A percentile compares a stretch with the other conserved stretches of the same genome.
These are phyloP conservation scores for Spergularia azorica DNA, from an alignment of 179 eudicot genomes.

Conservation along the genomic window DNA sequence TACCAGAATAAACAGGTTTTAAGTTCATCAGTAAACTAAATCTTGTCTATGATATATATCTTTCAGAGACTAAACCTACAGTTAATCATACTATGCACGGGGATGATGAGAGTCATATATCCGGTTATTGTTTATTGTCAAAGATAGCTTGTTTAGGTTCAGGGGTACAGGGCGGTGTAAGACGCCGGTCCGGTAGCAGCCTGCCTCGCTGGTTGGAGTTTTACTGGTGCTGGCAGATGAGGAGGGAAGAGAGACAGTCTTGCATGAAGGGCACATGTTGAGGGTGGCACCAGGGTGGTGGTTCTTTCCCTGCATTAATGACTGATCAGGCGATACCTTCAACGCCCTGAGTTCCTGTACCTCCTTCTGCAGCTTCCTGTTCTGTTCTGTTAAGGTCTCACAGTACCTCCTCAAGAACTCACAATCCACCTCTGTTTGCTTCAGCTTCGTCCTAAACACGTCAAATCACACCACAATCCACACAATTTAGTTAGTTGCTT, in stretches of 20 bases:
- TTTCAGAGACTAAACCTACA: too few species aligned
- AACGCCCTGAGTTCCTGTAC: constrained; percentile 51
- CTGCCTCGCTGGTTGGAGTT: constrained; percentile 1
- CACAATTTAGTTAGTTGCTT: not conserved
- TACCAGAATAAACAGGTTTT: too few species aligned
- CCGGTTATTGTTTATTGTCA: constrained; percentile 19
- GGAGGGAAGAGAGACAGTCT: constrained; percentile 39
- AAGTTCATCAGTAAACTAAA: not conserved
- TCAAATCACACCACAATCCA: not conserved
- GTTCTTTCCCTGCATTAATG: constrained; percentile 36
- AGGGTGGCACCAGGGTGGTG: constrained; percentile 44
- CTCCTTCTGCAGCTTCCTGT: constrained; percentile 55
- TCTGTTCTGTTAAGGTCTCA: constrained; percentile 57
- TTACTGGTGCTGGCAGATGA: constrained; percentile 31
- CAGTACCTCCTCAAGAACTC: constrained; percentile 57
- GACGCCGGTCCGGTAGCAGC: not conserved
- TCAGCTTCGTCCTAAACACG: constrained; percentile 60
- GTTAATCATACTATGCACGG: constrained; percentile 1
- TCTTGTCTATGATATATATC: not conserved
- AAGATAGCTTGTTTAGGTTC: constrained; percentile 26
- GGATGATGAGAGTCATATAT: not conserved
- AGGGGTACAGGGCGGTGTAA: constrained; percentile 24
- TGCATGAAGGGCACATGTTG: constrained; percentile 64
- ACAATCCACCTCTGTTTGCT: constrained; percentile 71
- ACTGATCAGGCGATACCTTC: constrained; percentile 37